phyloP scores from a whole-genome alignment of 441 rosid species.

The Syzygium syzygioides region DNA sequence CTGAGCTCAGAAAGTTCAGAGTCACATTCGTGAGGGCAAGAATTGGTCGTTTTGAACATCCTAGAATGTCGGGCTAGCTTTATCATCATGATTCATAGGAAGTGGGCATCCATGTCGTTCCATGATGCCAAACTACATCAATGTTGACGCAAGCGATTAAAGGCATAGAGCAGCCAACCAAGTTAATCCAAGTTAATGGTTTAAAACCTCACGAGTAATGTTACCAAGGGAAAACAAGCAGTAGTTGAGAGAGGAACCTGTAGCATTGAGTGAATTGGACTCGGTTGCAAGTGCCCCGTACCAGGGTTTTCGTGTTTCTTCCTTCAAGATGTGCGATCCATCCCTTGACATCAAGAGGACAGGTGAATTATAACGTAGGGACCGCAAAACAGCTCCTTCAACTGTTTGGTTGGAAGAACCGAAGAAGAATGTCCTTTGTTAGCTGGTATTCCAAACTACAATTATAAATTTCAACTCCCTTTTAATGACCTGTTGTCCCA shows the following conservation, averaged over 20 bases:
- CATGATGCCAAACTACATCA: background rate
- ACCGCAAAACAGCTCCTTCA: background rate
- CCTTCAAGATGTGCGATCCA: background rate
- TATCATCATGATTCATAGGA: background rate
- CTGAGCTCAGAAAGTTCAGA: background rate
- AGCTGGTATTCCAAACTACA: background rate
- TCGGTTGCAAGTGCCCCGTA: background rate
- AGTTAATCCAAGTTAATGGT: background rate
- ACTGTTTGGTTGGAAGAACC: background rate
- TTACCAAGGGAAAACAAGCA: background rate
- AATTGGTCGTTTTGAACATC: background rate
- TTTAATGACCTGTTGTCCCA: background rate
- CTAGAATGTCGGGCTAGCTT: background rate
- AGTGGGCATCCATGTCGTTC: background rate
- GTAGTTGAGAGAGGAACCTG: background rate
- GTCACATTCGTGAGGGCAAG: background rate
- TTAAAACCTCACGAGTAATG: background rate
- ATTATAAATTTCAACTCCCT: background rate
- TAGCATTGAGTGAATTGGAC: background rate
- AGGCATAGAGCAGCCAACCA: background rate
- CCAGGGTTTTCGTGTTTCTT: background rate
- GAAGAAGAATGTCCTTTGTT: background rate
- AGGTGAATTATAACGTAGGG: background rate
- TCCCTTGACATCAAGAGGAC: background rate
- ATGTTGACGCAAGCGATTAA: background rate